Evolutionary conservation across 2,329 filamentous ascomycete species (phyloP).

Genomic region (Akanthomyces muscarius): DNA sequence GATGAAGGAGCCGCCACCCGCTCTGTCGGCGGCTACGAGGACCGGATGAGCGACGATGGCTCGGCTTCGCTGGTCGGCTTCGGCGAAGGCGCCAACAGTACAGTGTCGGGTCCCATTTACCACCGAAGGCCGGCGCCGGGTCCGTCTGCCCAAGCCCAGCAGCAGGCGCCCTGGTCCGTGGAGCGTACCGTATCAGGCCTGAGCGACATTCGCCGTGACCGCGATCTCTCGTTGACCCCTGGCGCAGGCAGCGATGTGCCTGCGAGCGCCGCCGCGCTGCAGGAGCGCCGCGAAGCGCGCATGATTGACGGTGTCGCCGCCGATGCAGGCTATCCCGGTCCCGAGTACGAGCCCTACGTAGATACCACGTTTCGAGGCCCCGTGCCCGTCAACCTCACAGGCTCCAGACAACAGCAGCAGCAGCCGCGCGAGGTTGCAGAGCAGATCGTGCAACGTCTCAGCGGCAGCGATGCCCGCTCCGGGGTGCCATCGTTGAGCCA

Average conservation of each 20-base stretch:
- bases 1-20: constrained; percentile 40
- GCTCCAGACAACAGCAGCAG: background rate
- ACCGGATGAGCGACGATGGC: constrained; percentile 82
- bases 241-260: constrained; percentile 38
- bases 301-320: constrained; percentile 63
- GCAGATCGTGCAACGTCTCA: constrained; percentile 57
- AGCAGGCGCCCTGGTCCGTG: constrained; percentile 37
- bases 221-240: constrained; percentile 16
- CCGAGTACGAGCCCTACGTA: constrained; percentile 53
- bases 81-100: constrained; percentile 84
- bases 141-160: constrained; percentile 33
- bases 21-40: constrained; percentile 52
- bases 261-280: constrained; percentile 42
- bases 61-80: constrained; percentile 84
- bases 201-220: constrained; percentile 37
- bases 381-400: constrained; percentile 36
- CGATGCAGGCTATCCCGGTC: constrained; percentile 49
- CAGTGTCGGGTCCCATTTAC: constrained; percentile 74
- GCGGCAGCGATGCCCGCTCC: constrained; percentile 43
- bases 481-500: constrained; percentile 36
- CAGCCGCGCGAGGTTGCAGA: constrained; percentile 55
- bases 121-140: constrained; percentile 45
- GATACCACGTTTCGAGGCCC: constrained; percentile 62
- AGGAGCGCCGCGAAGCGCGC: constrained; percentile 56
- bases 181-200: constrained; percentile 51